phyloP scores from a whole-genome alignment of 176 grass and related monocot genomes.

The Lolium multiflorum region DNA sequence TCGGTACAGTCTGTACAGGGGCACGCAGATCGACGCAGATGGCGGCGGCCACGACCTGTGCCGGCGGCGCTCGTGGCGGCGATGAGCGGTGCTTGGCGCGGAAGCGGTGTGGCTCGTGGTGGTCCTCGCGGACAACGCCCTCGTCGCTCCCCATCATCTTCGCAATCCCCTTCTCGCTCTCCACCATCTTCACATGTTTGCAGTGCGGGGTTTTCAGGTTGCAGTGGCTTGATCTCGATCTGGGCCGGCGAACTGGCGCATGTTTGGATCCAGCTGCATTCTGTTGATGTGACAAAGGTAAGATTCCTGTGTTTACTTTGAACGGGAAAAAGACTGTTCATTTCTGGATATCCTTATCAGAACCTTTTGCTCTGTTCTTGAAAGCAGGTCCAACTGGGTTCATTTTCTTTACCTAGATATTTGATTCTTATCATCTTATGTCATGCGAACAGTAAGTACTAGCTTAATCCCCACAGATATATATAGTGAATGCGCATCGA shows the following conservation, averaged over 20 bases:
- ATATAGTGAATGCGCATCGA: not conserved
- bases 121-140: slow-evolving; percentile 71
- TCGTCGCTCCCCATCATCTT: slow-evolving; percentile 38
- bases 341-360: too few relatives aligned
- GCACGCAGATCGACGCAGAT: slow-evolving; percentile 35
- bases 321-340: not conserved
- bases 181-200: not conserved
- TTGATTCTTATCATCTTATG: not conserved
- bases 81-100: slow-evolving; percentile 11
- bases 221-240: slow-evolving; percentile 27
- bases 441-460: not conserved
- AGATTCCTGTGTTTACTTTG: not conserved
- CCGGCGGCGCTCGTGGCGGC: slow-evolving; percentile 10
- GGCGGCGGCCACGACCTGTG: slow-evolving; percentile 11
- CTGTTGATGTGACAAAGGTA: not conserved
- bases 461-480: not conserved
- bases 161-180: not conserved
- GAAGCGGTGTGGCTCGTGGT: slow-evolving; percentile 82
- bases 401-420: not conserved
- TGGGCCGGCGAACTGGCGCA: not conserved
- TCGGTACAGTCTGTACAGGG: not conserved
- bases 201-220: not conserved
- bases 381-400: not conserved
- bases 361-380: not conserved
- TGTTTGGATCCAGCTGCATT: not conserved